Base-by-base conservation (phyloP, 1,139 yeast species). In the Wickerhamomyces sp. region DNA sequence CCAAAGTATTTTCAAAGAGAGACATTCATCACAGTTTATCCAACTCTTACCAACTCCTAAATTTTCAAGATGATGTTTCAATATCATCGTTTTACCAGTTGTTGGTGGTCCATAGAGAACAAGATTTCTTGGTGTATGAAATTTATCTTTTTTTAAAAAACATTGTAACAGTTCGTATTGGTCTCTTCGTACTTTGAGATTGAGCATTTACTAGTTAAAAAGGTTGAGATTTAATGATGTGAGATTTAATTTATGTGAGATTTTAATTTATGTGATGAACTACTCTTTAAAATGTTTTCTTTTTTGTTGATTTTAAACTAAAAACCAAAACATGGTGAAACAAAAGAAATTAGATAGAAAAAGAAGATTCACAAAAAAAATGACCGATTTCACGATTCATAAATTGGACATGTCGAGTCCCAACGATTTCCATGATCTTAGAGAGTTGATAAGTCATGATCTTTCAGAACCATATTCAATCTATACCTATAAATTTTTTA, bases 381-480 rank as follows among this genome's bases (percentile, higher is more conserved):
- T n/a, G n/a, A n/a, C 21, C 6, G 37, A 36, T 7, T 47, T 57
- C 17, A 32, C 40, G 3, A 57, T 57, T 38, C 45, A 56, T 16
- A 52, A 52, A 29, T 54, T 58, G 33, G 51, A 58, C 21, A 41
- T 47, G 4, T 47, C 46, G n/a, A 43, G 49, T 26, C 58, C 55
- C 28, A 33, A 35, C 5, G 65, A 64, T 32, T 54, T 62, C 35
- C 39, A 52, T 10, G 52, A 57, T 6, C 43, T 73, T 30, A 66
- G 66, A 48, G 52, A 51, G 15, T 59, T 79, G 31, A 74, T 81
- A n/a, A 69, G 76, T 25, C 65, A 64, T 14, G 83, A 80, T 49
- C 61, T 81, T 18, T 75, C 83, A 13, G 89, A 82, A 54, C 89
- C 89, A 1, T 82, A 82, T 47, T 78, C 87, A 2, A 66, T 78